Conservation (phyloP, 208 protist genomes). For the Phytomonas sp. region DNA sequence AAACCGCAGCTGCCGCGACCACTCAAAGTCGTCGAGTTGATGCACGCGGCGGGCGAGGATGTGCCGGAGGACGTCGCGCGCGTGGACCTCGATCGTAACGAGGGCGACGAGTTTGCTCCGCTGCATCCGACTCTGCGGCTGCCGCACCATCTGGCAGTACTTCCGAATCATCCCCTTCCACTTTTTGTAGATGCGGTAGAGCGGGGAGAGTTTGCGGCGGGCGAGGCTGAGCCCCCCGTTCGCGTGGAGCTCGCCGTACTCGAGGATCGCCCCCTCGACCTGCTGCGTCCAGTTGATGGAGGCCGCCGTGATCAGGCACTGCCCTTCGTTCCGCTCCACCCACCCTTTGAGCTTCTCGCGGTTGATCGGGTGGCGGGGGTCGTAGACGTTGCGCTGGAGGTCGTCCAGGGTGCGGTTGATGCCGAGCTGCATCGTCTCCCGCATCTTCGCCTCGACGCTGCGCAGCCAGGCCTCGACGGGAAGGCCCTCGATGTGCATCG, state of each 20-base stretch:
- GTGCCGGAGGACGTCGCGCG: constrained; percentile 94
- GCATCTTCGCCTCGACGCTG: constrained; percentile 91
- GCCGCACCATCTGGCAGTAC: constrained; percentile 93
- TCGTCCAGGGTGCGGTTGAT: constrained; percentile 76
- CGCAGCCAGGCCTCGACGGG: constrained; percentile 93
- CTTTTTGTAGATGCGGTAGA: constrained; percentile 92
- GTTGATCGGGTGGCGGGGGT: constrained; percentile 54
- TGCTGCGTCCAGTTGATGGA: constrained; percentile 96
- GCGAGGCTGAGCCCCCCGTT: constrained; percentile 68
- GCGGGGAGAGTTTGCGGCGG: constrained; percentile 85
- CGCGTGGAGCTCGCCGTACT: constrained; percentile 77
- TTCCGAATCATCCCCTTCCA: constrained; percentile 92
- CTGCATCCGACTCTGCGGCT: constrained; percentile 86
- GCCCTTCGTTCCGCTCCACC: constrained; percentile 89
- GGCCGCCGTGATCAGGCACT: constrained; percentile 92
- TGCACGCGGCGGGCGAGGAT: constrained; percentile 82
- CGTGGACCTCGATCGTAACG: constrained; percentile 98
- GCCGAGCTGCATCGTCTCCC: constrained; percentile 75
- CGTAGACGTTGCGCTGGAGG: constrained; percentile 80
- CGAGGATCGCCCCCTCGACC: constrained; percentile 84
- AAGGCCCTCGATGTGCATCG: constrained; percentile 84
- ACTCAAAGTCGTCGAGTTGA: constrained; percentile 93
- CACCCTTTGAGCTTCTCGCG: constrained; percentile 81
- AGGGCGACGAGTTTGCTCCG: constrained; percentile 94
- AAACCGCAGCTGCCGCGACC: constrained; percentile 95